Evolutionary conservation across 2,329 filamentous ascomycete species (phyloP).

Genomic region (Ophiostoma australiae): DNA sequence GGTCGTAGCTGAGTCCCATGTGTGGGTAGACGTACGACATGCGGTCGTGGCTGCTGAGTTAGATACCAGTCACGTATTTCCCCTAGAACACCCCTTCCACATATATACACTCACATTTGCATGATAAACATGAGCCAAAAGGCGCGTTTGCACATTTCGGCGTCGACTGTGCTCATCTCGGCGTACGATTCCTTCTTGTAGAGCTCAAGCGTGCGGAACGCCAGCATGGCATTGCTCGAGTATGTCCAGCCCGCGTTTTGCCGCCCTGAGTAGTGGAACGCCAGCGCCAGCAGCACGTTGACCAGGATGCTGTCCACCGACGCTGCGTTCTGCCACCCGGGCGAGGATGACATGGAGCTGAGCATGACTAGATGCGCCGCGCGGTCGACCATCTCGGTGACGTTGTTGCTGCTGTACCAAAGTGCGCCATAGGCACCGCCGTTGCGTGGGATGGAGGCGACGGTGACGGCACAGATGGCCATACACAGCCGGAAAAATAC

Average conservation of each 20-base stretch:
- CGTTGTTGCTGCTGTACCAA: constrained; percentile 11
- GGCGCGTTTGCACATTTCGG: constrained; percentile 29
- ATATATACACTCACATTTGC: constrained; percentile 24
- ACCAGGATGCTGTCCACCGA: constrained; percentile 16
- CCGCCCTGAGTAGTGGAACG: constrained; percentile 14
- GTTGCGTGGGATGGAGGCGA: constrained; percentile 28
- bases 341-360: constrained; percentile 12
- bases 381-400: constrained; percentile 17
- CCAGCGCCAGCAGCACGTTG: constrained; percentile 15
- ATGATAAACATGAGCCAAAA: constrained; percentile 31
- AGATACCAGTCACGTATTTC: neutral
- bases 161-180: constrained; percentile 15
- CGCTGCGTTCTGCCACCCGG: constrained; percentile 2
- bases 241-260: constrained; percentile 14
- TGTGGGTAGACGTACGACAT: constrained; percentile 27
- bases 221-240: constrained; percentile 16
- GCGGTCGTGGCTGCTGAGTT: constrained; percentile 24
- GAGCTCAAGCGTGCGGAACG: constrained; percentile 13
- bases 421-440: constrained; percentile 24
- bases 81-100: too few relatives aligned
- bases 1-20: constrained; percentile 28
- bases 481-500: constrained; percentile 29
- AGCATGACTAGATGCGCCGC: constrained; percentile 17
- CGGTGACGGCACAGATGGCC: constrained; percentile 28
- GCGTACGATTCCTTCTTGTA: constrained; percentile 17